Evolutionary conservation across 2,329 filamentous ascomycete genomes (phyloP), one percentile per base, ranked within the genome.

Genomic region (Sclerotinia sclerotiorum): DNA sequence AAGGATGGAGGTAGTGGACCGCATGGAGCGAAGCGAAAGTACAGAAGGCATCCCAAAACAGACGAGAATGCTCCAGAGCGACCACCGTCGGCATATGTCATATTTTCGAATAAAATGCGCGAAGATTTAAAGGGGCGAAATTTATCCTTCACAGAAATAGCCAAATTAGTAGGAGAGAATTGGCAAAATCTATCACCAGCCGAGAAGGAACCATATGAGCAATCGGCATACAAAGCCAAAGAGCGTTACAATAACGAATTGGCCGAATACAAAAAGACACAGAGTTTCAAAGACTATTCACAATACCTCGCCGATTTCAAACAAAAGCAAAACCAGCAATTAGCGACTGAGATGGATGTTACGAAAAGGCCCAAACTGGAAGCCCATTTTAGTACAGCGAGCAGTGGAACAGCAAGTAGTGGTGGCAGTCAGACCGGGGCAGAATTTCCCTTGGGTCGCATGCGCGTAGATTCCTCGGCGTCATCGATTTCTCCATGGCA

Each of bases 101-200:
- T 94, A 21, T 95, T 95, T 76, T 94, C 92, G 0, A 94, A 94
- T 74, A 91, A 90, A 79, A 90, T 93, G 79, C 87, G 92, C 74
- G 92, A 94, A 74, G 87, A 91, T 29, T 80, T 94, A 32, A 93
- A 91, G 76, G 90, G 88, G 4, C 88, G 90, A 69, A 91, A 90
- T 60, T 80, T 94, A 5, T 90, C 89, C 0, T 95, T 95, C 74
- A 93, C 91, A 1, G 91, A 94, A 75, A 93, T 94, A 71, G 91
- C 91, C 15, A 94, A 94, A 75, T 81, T 93, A 1, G 91, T 94
- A 1, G 91, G 91, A 8, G 91, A 94, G 76, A 87, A 90, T 75
- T 94, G 91, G 91, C 91, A 94, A 76, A 88, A 87, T 65, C 79
- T 94, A 11, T 82, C 86, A 2, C 82, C 87, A 0, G 79, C 82